phyloP scores from a whole-genome alignment of 1,284 basidiomycete species.

The Sporisorium reilianum region DNA sequence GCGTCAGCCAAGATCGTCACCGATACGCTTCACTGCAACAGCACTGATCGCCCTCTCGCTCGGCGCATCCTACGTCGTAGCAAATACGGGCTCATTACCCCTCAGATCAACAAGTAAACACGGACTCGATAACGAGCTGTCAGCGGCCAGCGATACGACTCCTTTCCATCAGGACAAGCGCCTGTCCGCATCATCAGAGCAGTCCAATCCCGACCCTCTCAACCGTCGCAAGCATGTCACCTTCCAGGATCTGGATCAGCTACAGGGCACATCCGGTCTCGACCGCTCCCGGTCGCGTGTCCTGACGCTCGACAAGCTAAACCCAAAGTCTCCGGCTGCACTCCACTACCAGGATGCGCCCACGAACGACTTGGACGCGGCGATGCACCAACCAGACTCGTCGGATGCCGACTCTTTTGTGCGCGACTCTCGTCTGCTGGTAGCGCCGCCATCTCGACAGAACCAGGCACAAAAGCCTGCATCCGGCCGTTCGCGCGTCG shows the following conservation, averaged over 20 bases:
- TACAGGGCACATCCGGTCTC: constrained; percentile 6
- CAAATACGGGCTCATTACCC: neutral
- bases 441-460: neutral
- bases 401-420: neutral
- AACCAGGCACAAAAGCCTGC: constrained; percentile 6
- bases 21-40: neutral
- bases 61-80: constrained; percentile 3
- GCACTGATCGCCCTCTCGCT: constrained; percentile 11
- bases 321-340: neutral
- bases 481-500: neutral
- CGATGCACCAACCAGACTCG: neutral
- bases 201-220: constrained; percentile 17
- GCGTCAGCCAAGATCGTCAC: neutral
- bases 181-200: neutral
- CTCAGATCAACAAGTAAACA: neutral
- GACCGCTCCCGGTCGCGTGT: neutral
- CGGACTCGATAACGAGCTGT: too few relatives aligned
- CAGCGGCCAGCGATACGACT: neutral
- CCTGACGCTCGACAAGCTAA: neutral
- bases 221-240: constrained; percentile 36
- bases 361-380: neutral
- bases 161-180: neutral
- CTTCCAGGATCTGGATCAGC: constrained; percentile 31
- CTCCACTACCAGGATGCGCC: constrained; percentile 3
- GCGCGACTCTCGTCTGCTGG: constrained; percentile 2